Conservation (phyloP, 2,329 filamentous ascomycete species). For the Colletotrichum sp. region DNA sequence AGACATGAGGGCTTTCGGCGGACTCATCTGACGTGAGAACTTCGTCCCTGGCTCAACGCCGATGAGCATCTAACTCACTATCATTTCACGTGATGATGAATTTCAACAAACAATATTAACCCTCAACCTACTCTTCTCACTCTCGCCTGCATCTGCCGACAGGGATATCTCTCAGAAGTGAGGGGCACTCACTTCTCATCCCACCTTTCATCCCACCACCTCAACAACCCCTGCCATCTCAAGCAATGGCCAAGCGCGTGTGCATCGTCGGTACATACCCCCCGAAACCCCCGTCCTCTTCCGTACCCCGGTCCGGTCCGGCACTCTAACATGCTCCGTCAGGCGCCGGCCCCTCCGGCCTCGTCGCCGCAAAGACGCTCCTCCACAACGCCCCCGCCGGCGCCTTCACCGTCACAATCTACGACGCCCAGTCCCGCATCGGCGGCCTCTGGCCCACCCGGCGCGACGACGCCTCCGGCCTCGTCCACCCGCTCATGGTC, state of each 20-base stretch:
- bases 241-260: conserved; percentile 42
- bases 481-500: conserved; percentile 70
- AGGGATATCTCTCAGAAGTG: conserved; percentile 7
- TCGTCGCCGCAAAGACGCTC: conserved; percentile 75
- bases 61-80: not conserved
- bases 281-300: not conserved
- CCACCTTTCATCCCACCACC: not conserved
- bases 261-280: conserved; percentile 42
- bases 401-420: conserved; percentile 71
- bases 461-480: conserved; percentile 51
- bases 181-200: not conserved
- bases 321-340: not conserved
- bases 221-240: not conserved
- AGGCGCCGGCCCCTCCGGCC: conserved; percentile 73
- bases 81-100: not conserved
- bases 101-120: not conserved
- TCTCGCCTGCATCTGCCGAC: not conserved
- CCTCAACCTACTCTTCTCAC: not conserved
- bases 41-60: not conserved
- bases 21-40: conserved; percentile 11
- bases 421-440: conserved; percentile 68
- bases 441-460: conserved; percentile 79
- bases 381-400: conserved; percentile 60
- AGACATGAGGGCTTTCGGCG: not conserved
- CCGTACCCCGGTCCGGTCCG: not conserved